phyloP scores from a whole-genome alignment of 208 protist genomes.

The Leishmania lainsoni region DNA sequence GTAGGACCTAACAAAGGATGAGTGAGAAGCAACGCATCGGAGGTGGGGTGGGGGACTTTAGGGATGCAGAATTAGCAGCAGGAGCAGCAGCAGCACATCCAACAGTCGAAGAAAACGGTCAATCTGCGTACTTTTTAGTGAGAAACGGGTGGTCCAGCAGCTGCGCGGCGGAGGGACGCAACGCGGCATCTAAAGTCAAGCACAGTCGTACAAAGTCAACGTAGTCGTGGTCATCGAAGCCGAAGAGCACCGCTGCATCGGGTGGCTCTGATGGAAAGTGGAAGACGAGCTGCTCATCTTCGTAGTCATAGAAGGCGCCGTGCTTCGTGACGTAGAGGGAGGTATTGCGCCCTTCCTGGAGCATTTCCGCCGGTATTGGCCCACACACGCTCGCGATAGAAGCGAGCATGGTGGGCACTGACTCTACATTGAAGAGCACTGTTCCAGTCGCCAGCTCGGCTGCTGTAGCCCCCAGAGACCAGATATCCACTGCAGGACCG shows the following conservation, averaged over 20 bases:
- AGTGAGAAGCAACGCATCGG: neutral
- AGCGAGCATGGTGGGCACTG: conserved; percentile 61
- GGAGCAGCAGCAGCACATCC: neutral
- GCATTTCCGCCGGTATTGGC: conserved; percentile 67
- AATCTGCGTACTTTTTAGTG: conserved; percentile 24
- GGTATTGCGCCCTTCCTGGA: conserved; percentile 92
- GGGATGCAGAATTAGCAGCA: neutral
- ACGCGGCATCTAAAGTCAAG: conserved; percentile 58
- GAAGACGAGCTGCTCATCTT: conserved; percentile 58
- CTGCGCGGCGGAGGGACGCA: conserved; percentile 55
- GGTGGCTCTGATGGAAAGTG: conserved; percentile 61
- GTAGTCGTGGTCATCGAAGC: conserved; percentile 58
- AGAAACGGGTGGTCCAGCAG: conserved; percentile 77
- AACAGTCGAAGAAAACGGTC: neutral
- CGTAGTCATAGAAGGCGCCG: conserved; percentile 79
- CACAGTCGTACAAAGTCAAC: conserved; percentile 79
- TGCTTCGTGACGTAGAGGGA: conserved; percentile 93
- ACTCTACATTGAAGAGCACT: conserved; percentile 89
- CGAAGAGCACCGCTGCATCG: conserved; percentile 43
- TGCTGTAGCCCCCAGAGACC: conserved; percentile 92
- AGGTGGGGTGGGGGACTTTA: neutral
- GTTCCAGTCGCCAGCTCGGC: conserved; percentile 94
- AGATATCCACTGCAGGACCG: conserved; percentile 87
- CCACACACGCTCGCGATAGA: conserved; percentile 72
- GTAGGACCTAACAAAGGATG: neutral